These are phyloP conservation scores for Phytophthora hibernalis DNA, from an alignment of 352 stramenopile species.

Conservation along the genomic window DNA sequence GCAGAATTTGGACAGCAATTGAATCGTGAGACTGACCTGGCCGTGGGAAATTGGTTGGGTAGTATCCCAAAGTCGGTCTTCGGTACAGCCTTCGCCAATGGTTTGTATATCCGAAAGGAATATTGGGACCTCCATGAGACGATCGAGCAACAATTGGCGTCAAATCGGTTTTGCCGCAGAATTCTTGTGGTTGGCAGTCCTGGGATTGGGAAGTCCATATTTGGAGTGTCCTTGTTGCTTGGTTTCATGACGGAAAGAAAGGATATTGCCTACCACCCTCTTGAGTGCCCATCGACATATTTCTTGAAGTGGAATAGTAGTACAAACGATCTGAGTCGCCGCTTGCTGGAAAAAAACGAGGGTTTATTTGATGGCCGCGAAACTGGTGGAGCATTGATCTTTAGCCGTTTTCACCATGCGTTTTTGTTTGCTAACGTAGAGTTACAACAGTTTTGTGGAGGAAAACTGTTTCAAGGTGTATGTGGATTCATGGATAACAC, in stretches of 20 bases:
- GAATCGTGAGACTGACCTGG: not conserved
- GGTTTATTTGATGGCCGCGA: conserved; percentile 26
- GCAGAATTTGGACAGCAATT: not conserved
- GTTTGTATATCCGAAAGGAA: conserved; percentile 32
- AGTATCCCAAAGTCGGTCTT: not conserved
- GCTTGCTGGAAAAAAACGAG: not conserved
- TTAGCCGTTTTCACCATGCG: no score
- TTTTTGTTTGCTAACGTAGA: no score
- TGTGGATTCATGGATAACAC: no score
- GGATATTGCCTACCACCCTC: conserved; percentile 28
- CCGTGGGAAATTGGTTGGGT: not conserved
- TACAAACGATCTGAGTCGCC: conserved; percentile 4
- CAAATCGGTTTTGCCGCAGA: not conserved
- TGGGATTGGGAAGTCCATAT: conserved; percentile 32
- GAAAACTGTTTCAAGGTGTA: no score
- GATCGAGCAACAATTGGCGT: not conserved
- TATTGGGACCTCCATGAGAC: conserved; percentile 28
- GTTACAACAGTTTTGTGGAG: no score
- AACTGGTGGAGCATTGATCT: no score
- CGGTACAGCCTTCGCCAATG: not conserved
- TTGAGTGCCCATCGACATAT: conserved; percentile 3
- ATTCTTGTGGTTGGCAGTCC: conserved; percentile 29
- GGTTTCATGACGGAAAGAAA: conserved; percentile 28
- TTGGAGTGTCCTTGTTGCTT: conserved; percentile 31
- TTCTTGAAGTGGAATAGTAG: conserved; percentile 19